Base-by-base conservation (phyloP, 2,329 filamentous ascomycete species). In the Fusarium xylarioides region DNA sequence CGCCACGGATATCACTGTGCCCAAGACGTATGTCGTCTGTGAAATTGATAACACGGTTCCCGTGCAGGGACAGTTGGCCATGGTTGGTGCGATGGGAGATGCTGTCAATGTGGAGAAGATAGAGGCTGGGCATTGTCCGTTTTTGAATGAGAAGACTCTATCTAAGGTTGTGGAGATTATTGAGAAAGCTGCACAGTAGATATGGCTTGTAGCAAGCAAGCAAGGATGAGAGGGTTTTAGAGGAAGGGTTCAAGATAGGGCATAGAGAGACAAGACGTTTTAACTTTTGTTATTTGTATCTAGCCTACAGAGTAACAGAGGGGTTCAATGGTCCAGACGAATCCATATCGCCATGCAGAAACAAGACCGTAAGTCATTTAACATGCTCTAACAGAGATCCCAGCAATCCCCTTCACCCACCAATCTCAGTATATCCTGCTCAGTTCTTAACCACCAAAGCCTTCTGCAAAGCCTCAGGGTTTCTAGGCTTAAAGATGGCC, bases 401-500 rank as follows among this genome's bases (percentile, higher is more conserved):
- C 10, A 6, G 6, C 5, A 12, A 18, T 10, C 7, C 18, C 4
- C 11, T 14, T 9, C 21, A 11, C 11, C 38, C 5, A 2, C 18
- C 7, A 11, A 9, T 23, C 14, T 8, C 12, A 18, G 28, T 18
- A 14, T 2, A 10, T 5, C 10, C 4, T 7, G 3, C 7, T 53
- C 3, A 34, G 15, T 35, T 26, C 11, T 28, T 11, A 8, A 21
- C 30, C 4, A 61, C 63, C 8, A 77, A 43, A 34, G 73, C 74
- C 19, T 67, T 73, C 38, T 71, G 55, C 11, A 77, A 21, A 23
- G 62, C 72, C 19, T 77, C 54, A 5, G 58, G 37, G 18, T 80
- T 67, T 3, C 87, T 83, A 21, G 90, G 90, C 44, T 89, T 85
- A 76, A 92, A 91, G 10, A 82, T 83, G 19, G 89, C 87, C 76